These are phyloP conservation scores for Rhizopus arrhizus DNA, from an alignment of 371 early-diverging fungal species.

Conservation along the genomic window DNA sequence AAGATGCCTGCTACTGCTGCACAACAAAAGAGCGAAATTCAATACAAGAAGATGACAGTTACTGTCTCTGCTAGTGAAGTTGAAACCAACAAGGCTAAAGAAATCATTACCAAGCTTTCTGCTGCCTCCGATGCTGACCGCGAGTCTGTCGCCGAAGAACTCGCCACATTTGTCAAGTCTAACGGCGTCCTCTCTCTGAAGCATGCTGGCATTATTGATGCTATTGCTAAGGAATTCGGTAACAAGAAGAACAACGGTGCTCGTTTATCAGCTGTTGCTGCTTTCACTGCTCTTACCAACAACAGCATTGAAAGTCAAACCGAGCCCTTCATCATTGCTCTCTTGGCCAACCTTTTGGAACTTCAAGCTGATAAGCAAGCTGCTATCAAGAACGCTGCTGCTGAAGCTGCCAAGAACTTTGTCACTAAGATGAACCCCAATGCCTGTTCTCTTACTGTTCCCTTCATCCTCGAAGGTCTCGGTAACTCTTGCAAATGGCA, in stretches of 20 bases:
- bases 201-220: slow-evolving; percentile 53
- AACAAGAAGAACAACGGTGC: slow-evolving; percentile 70
- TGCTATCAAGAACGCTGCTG: slow-evolving; percentile 64
- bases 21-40: slow-evolving; percentile 43
- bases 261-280: slow-evolving; percentile 68
- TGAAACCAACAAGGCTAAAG: slow-evolving; percentile 46
- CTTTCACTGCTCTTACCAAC: slow-evolving; percentile 60
- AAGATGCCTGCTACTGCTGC: slow-evolving; percentile 12
- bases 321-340: slow-evolving; percentile 65
- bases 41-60: slow-evolving; percentile 44
- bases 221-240: slow-evolving; percentile 54
- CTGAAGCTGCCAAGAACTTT: slow-evolving; percentile 56
- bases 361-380: slow-evolving; percentile 69
- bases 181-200: slow-evolving; percentile 63
- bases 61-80: slow-evolving; percentile 34
- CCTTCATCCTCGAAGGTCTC: slow-evolving; percentile 60
- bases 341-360: slow-evolving; percentile 60
- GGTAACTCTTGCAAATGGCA: slow-evolving; percentile 78
- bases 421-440: slow-evolving; percentile 54
- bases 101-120: slow-evolving; percentile 48
- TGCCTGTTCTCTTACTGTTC: slow-evolving; percentile 60
- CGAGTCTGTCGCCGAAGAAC: slow-evolving; percentile 54
- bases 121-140: slow-evolving; percentile 63
- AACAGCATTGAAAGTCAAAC: slow-evolving; percentile 46
- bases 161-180: slow-evolving; percentile 51